phyloP scores from a whole-genome alignment of 169 alveolate genomes.

The Plasmodium vinckei region DNA sequence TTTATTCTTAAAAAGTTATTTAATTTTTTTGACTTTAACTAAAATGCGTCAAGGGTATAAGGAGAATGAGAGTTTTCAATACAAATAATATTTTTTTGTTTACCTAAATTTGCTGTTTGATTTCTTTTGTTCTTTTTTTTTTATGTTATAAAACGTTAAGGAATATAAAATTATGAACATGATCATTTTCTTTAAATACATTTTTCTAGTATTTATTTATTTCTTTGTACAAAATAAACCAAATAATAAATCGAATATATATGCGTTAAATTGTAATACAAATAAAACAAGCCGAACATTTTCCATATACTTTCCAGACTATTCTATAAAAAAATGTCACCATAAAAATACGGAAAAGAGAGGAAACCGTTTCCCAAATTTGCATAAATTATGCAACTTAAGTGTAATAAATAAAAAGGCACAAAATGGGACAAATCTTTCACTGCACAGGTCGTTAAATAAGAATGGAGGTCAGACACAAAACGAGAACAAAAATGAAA shows the following conservation, averaged over 20 bases:
- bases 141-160: not conserved
- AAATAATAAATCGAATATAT: not conserved
- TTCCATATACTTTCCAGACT: not conserved
- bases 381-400: constrained; percentile 14
- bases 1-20: no score
- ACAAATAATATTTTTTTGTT: not conserved
- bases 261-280: constrained; percentile 6
- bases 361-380: not conserved
- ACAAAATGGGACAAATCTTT: not conserved
- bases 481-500: not conserved
- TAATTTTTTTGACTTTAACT: no score
- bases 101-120: not conserved
- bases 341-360: not conserved
- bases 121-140: not conserved
- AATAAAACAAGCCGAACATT: not conserved
- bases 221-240: not conserved
- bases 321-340: constrained; percentile 6
- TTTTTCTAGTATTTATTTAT: constrained; percentile 1
- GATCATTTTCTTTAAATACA: constrained; percentile 6
- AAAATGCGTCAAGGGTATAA: no score
- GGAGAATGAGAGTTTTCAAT: no score
- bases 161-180: constrained; percentile 28
- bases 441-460: not conserved
- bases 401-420: not conserved
- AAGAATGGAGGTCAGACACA: not conserved